Conservation (phyloP, 176 grass and related monocot genomes). For the Alloteropsis semialata region DNA sequence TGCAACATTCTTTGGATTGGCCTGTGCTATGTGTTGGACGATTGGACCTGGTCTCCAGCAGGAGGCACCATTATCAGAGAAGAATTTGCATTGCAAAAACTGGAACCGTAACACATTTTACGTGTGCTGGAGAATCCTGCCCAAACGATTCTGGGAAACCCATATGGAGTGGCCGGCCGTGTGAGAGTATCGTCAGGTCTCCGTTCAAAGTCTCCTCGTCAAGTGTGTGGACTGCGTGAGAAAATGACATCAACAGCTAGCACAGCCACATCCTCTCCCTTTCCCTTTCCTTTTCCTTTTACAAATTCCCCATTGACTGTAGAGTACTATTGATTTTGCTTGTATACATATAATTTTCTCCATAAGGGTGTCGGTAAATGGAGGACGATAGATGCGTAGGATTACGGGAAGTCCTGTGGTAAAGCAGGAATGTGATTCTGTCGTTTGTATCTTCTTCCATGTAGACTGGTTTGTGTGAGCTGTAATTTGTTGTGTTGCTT, state of each 20-base stretch:
- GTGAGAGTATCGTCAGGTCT: background rate
- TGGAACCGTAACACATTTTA: background rate
- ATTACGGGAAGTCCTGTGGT: background rate
- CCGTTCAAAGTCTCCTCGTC: conserved; percentile 24
- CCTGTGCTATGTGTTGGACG: too few species aligned
- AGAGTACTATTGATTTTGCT: background rate
- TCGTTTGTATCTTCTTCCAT: background rate
- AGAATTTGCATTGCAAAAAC: background rate
- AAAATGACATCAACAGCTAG: background rate
- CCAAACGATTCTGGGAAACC: background rate
- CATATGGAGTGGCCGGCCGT: background rate
- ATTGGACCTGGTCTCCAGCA: conserved; percentile 1
- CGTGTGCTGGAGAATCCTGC: background rate
- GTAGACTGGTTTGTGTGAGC: background rate
- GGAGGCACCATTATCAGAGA: background rate
- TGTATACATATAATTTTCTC: background rate
- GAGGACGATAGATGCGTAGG: background rate
- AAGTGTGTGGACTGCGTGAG: background rate
- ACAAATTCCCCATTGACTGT: background rate
- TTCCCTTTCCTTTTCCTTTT: background rate
- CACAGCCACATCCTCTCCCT: background rate
- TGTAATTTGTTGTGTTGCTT: background rate
- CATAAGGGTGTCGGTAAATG: background rate
- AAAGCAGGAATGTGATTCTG: background rate
- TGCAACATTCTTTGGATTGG: background rate